Evolutionary conservation across 352 stramenopile species (phyloP).

Genomic region (Aphanomyces cochlioides): DNA sequence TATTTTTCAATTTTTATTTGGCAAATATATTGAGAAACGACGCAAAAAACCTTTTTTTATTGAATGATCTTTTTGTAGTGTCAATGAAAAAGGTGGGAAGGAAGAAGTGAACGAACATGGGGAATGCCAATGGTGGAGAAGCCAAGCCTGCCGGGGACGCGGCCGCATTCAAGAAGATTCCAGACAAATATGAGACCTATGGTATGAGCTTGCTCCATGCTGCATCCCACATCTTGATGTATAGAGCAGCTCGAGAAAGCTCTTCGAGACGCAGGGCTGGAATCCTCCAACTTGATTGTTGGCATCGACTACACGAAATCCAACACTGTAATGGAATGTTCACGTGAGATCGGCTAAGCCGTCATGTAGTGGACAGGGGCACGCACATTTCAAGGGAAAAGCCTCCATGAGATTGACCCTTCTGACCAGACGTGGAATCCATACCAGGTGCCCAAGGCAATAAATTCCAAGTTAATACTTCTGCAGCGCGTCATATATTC

Average conservation of each 20-base stretch:
- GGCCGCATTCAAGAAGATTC: constrained; percentile 33
- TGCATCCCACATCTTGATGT: no score
- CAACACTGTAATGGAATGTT: constrained; percentile 39
- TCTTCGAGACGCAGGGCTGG: constrained; percentile 50
- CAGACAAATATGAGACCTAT: constrained; percentile 60
- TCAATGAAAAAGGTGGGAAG: no score
- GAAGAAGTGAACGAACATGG: no score
- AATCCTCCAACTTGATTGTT: constrained; percentile 68
- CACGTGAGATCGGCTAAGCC: background rate
- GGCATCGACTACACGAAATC: constrained; percentile 69
- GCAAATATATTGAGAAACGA: no score
- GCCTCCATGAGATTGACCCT: constrained; percentile 57
- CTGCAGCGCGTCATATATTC: constrained; percentile 64
- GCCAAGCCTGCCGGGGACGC: no score
- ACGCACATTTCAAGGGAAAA: constrained; percentile 53
- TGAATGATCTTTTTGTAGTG: no score
- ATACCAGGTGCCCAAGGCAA: constrained; percentile 44
- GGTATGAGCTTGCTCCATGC: constrained; percentile 32
- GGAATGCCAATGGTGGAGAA: no score
- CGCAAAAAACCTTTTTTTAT: no score
- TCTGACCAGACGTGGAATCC: constrained; percentile 44
- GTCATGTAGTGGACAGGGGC: constrained; percentile 54
- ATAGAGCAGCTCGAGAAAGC: constrained; percentile 62
- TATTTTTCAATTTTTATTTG: no score
- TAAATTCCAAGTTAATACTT: background rate